phyloP scores from a whole-genome alignment of 2,329 filamentous ascomycete species.

The Cladosporium cucumerinum region DNA sequence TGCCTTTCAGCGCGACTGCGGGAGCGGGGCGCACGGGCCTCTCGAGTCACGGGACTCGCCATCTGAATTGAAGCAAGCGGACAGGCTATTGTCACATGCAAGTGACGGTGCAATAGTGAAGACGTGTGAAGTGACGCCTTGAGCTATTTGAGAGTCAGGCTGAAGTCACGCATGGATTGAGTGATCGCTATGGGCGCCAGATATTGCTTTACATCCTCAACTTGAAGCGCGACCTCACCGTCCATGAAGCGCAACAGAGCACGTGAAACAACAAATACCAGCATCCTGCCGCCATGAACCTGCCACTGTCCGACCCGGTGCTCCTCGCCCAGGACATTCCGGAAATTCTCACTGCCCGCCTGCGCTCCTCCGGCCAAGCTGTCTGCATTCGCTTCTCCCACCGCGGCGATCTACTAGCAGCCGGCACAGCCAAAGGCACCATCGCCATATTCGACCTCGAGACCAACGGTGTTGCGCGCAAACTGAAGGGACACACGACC shows the following conservation, averaged over 20 bases:
- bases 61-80: not conserved
- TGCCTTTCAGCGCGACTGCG: constrained; percentile 2
- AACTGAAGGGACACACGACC: constrained; percentile 80
- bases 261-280: constrained; percentile 8
- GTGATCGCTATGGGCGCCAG: not conserved
- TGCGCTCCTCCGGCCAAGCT: constrained; percentile 65
- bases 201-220: not conserved
- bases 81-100: constrained; percentile 4
- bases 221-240: not conserved
- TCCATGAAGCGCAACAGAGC: constrained; percentile 5
- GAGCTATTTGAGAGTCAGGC: not conserved
- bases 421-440: constrained; percentile 84
- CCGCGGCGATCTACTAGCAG: constrained; percentile 89
- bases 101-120: not conserved
- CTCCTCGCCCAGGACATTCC: constrained; percentile 79
- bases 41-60: not conserved
- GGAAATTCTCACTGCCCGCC: constrained; percentile 80
- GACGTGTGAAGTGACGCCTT: not conserved
- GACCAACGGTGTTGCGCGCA: constrained; percentile 93
- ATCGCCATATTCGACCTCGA: constrained; percentile 97
- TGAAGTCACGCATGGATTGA: not conserved
- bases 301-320: constrained; percentile 69
- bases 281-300: constrained; percentile 56
- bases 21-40: not conserved
- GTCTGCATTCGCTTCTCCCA: constrained; percentile 82